Evolutionary conservation across 495 filamentous ascomycete genomes (phyloP), one percentile per base, ranked within the genome.

Genomic region (Hyaloscypha finlandica): DNA sequence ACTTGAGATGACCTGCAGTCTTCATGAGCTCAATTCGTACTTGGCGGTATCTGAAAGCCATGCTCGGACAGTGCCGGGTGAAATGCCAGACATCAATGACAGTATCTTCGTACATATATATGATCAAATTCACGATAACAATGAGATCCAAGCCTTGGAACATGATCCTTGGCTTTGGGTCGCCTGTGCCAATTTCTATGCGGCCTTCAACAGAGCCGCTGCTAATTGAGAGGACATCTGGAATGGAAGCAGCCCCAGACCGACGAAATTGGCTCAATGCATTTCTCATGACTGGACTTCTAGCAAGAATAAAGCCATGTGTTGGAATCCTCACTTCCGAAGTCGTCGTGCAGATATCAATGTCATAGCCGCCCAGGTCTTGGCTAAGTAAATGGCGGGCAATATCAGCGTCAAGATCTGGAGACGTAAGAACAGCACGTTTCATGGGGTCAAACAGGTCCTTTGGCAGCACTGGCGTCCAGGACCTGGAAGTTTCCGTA

Each of bases 51-150:
- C 90, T 81, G 71, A 76, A 84, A 9, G 87, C 86, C 76, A 89
- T 82, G 45, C 84, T 81, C 31, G 86, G 84, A 29, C 81, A 83
- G 56, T 84, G 83, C 54, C 85, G 86, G 14, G 86, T 88, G 63
- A 81, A 84, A 58, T 94, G 89, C 95, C 95, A 99, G 19, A 92
- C 87, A 65, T 95, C 93, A 45, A 97, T 80, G 31, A 94, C 79
- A 30, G 77, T 82, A 71, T 98, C 95, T 29, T 87, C 87, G 76
- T 98, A 97, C 8, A 91, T 73, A 73, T 91, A 98, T 39, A 92
- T 82, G 0, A 89, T 84, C 8, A 97, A 69, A 69, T 96, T 94
- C 51, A 81, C 80, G 35, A 94, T 84, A 1, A 80, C 82, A 37
- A 93, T 76, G 12, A 89, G 45, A 45, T 93, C 92, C 20, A 82